These are phyloP conservation scores for Coemansia asiatica DNA, from an alignment of 192 early-diverging fungal genomes.

Conservation along the genomic window DNA sequence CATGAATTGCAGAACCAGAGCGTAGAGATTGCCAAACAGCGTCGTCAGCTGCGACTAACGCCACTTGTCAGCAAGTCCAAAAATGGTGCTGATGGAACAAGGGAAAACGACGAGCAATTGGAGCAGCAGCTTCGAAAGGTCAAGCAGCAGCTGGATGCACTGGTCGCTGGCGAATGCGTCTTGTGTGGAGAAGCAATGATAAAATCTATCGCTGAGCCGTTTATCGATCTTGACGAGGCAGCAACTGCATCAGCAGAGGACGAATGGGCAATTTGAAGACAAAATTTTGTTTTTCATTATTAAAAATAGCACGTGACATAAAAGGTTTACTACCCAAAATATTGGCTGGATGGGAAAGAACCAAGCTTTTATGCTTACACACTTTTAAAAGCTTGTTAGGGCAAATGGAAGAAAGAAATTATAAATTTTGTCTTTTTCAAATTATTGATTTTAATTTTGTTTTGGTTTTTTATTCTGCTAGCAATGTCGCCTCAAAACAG, in stretches of 20 bases:
- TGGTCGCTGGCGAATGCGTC: slow-evolving; percentile 84
- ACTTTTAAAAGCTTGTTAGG: too few species aligned
- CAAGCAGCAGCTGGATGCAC: slow-evolving; percentile 71
- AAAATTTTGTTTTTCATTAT: too few species aligned
- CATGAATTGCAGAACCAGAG: slow-evolving; percentile 49
- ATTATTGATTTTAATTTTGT: too few species aligned
- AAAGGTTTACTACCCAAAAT: too few species aligned
- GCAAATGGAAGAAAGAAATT: too few species aligned
- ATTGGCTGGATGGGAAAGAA: too few species aligned
- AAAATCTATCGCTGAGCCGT: slow-evolving; percentile 78
- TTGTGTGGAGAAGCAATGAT: slow-evolving; percentile 98
- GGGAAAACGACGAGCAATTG: slow-evolving; percentile 44
- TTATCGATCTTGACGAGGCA: slow-evolving; percentile 63
- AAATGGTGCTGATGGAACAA: neutral
- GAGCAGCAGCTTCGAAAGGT: slow-evolving; percentile 39
- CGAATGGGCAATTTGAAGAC: slow-evolving; percentile 66
- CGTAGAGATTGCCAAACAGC: slow-evolving; percentile 38
- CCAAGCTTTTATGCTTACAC: too few species aligned
- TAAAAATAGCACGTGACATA: too few species aligned
- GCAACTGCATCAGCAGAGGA: slow-evolving; percentile 37
- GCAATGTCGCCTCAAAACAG: neutral
- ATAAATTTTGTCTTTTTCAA: too few species aligned
- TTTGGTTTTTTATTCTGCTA: neutral
- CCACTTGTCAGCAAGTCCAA: slow-evolving; percentile 25
- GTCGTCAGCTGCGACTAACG: slow-evolving; percentile 32